Evolutionary conservation across 169 alveolate genomes (phyloP).

Genomic region (Eimeria maxima): DNA sequence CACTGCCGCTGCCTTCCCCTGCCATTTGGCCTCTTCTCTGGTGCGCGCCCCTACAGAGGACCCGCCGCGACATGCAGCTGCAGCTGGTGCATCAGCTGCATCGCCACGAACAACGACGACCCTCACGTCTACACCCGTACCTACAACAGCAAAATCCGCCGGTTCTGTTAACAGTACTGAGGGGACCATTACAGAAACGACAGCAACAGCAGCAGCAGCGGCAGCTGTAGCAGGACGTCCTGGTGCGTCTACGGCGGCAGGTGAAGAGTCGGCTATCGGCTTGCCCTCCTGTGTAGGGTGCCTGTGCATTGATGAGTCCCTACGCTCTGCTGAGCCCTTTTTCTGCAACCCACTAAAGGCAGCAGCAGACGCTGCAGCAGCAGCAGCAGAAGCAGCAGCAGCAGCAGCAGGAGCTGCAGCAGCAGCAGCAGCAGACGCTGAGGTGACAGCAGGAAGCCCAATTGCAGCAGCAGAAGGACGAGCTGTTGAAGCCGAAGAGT

Average conservation of each 20-base stretch:
- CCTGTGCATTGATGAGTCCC: constrained; percentile 53
- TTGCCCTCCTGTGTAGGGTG: constrained; percentile 47
- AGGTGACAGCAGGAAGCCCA: neutral
- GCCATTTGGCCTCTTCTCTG: constrained; percentile 44
- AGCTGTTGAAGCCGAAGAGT: neutral
- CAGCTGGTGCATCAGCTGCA: constrained; percentile 33
- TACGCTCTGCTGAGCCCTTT: constrained; percentile 36
- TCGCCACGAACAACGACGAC: neutral
- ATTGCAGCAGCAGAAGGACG: neutral
- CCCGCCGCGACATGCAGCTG: neutral
- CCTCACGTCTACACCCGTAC: too few relatives aligned
- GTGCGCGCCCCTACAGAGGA: constrained; percentile 20
- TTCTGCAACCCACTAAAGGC: constrained; percentile 18
- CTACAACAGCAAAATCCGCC: neutral
- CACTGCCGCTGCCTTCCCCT: constrained; percentile 1
- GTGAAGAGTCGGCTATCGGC: neutral
- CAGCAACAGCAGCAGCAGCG: constrained; percentile 28
- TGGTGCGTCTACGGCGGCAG: neutral
- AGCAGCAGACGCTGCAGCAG: constrained; percentile 57
- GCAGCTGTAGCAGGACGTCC: neutral
- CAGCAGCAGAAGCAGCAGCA: constrained; percentile 30
- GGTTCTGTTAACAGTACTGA: neutral
- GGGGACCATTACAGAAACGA: neutral
- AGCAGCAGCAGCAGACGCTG: neutral
- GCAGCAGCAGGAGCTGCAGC: constrained; percentile 20